Conservation (phyloP, 1,139 yeast genomes). For the Sugiyamaella sp. region DNA sequence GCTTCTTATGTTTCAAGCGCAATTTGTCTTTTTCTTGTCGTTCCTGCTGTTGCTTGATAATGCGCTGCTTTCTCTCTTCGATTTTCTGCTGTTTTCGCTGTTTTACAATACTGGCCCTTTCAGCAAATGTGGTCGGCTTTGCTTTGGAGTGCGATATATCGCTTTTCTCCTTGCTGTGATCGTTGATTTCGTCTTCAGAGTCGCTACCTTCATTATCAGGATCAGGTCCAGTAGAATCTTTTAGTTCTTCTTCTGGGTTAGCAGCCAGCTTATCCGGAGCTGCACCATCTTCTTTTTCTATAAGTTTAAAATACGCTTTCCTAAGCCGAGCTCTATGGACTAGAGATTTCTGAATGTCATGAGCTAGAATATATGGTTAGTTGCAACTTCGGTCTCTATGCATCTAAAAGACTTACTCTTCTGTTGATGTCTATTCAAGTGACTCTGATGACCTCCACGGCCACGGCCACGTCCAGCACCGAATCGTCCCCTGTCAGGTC, state of each 20-base stretch:
- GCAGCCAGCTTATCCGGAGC: slow-evolving; percentile 31
- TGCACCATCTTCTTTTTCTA: slow-evolving; percentile 58
- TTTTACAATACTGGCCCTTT: slow-evolving; percentile 37
- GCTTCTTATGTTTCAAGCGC: slow-evolving; percentile 54
- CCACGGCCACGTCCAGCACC: slow-evolving; percentile 9
- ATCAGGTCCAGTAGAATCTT: too few species aligned
- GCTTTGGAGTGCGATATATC: slow-evolving; percentile 44
- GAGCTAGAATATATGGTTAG: slow-evolving; percentile 19
- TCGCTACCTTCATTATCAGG: slow-evolving; percentile 32
- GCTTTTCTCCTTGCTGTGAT: slow-evolving; percentile 50
- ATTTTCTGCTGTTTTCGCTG: slow-evolving; percentile 38
- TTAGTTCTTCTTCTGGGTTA: too few species aligned
- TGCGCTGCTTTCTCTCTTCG: slow-evolving; percentile 32
- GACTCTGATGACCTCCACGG: slow-evolving; percentile 1
- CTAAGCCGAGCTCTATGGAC: slow-evolving; percentile 82
- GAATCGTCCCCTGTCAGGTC: slow-evolving; percentile 4
- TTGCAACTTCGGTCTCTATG: background rate
- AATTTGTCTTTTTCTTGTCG: slow-evolving; percentile 39
- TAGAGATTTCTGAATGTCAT: slow-evolving; percentile 74
- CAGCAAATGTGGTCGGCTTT: slow-evolving; percentile 37
- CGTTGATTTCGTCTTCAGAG: slow-evolving; percentile 10
- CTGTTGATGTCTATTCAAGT: slow-evolving; percentile 22
- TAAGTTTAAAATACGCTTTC: slow-evolving; percentile 76
- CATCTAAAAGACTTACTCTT: slow-evolving; percentile 22
- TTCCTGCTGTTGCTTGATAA: slow-evolving; percentile 34